Base-by-base conservation (phyloP, 345 rosid genomes). In the Rhizophora mangle region DNA sequence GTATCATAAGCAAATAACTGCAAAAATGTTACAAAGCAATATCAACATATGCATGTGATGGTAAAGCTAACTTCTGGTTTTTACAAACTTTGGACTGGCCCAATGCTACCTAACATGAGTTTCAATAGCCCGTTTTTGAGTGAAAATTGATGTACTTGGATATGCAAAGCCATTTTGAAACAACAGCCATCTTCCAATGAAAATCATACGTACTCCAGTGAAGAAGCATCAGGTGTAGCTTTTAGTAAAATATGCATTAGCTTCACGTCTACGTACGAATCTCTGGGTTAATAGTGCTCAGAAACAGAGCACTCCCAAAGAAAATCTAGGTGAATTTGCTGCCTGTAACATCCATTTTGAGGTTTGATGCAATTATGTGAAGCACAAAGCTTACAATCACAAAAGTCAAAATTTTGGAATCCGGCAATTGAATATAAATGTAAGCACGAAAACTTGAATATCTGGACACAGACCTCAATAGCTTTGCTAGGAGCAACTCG, bases 401-500 rank as follows among this genome's bases (percentile, higher is more conserved):
- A 43, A 11, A 43, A 43, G 5, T 43, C 49, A 43, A 13, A 43
- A 39, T 4, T 3, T 43, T 2, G 49, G 49, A 10, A 43, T 43
- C 18, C 5, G 18, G 49, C 16, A 11, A 43, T 43, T 13, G 13
- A 43, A 65, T 34, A 21, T 34, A 34, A 58, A 37, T 43, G 18
- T 58, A 19, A 58, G 31, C 16, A 63, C 7, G 24, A 10, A 10
- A 34, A 15, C 34, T 22, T 43, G 46, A 30, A 70, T 19, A 52
- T 29, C 16, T 6, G 31, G 30, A 3, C 27, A 29, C 55, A 64
- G 27, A 91, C 98, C 97, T 93, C 98, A 24, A 93, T 89, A 6
- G 98, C 98, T 76, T 89, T 87, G 84, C 96, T 87, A 37, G 96
- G 98, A 1, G 94, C 97, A 49, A 91, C 98, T 6, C 97, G 88